Base-by-base conservation (phyloP, 2,329 filamentous ascomycete genomes). In the Trichoderma pleuroti region DNA sequence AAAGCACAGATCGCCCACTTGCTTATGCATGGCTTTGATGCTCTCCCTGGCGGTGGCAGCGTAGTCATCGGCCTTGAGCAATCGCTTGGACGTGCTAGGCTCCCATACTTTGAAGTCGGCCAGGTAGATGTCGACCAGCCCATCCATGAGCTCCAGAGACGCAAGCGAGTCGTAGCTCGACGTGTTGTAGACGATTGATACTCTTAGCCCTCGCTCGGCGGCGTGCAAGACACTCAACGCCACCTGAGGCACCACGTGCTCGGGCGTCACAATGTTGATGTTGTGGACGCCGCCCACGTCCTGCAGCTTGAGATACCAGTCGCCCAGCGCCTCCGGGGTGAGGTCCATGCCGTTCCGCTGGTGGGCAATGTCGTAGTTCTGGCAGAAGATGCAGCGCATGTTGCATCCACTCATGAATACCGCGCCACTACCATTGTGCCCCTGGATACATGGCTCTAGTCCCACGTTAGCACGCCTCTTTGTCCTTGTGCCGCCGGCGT, bases 81-180 rank as follows among this genome's bases (percentile, higher is more conserved):
- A 82, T 12, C 92, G 85, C 75, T 87, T 90, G 24, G 91, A 91
- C 1, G 91, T 91, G 26, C 79, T 82, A 2, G 85, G 79, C 32
- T 87, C 87, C 92, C 92, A 96, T 11, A 94, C 88, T 79, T 97
- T 96, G 84, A 96, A 96, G 77, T 97, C 93, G 0, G 93, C 91
- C n/a, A 97, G 83, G 77, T 96, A 97, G 57, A 97, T 93, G 78
- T 96, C 93, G 0, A 96, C 88, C 32, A 97, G 82, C 0, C 93
- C 93, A 75, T 96, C 90, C 75, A 97, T 86, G 10, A 96, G 83
- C 71, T 88, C 81, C 1, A 97, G 82, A 0, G 91, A 93, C 3
- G 88, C 90, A 0, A 91, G 82, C 1, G 90, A 93, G 80, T 97
- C 93, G 76, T 92, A 97, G 12, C 91, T 90, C 0, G 91, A 94